Conservation (phyloP, 441 rosid species). For the Raphanus hybrid region DNA sequence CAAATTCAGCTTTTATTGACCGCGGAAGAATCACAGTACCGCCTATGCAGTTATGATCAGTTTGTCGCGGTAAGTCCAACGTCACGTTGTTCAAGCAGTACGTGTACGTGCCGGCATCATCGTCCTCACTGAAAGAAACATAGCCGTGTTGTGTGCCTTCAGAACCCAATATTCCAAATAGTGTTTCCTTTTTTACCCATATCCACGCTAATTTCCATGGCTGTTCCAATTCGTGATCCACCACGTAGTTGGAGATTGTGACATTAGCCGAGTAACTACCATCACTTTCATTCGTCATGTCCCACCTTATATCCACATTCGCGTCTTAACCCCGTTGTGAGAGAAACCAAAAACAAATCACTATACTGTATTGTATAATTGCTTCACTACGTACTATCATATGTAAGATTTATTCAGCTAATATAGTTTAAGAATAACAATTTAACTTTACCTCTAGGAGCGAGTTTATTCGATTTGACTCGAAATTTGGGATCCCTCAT, state of each 20-base stretch:
- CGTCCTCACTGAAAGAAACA: neutral
- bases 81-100: constrained; percentile 6
- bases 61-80: neutral
- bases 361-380: neutral
- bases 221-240: neutral
- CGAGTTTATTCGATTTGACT: neutral
- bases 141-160: constrained; percentile 3
- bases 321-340: neutral
- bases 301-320: constrained; percentile 7
- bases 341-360: neutral
- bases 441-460: neutral
- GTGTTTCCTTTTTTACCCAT: neutral
- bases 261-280: neutral
- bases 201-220: neutral
- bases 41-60: neutral
- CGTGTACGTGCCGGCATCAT: neutral
- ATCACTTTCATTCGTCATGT: neutral
- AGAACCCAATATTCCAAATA: neutral
- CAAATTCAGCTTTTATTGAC: neutral
- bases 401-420: neutral
- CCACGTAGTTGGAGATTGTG: neutral
- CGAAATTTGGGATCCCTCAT: neutral
- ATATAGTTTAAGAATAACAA: neutral
- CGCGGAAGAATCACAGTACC: neutral
- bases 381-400: neutral